A percentile compares a stretch with the other conserved stretches of the same genome.
These are phyloP conservation scores for Solanum chacoense DNA, from an alignment of 305 asterid genomes.

Conservation along the genomic window DNA sequence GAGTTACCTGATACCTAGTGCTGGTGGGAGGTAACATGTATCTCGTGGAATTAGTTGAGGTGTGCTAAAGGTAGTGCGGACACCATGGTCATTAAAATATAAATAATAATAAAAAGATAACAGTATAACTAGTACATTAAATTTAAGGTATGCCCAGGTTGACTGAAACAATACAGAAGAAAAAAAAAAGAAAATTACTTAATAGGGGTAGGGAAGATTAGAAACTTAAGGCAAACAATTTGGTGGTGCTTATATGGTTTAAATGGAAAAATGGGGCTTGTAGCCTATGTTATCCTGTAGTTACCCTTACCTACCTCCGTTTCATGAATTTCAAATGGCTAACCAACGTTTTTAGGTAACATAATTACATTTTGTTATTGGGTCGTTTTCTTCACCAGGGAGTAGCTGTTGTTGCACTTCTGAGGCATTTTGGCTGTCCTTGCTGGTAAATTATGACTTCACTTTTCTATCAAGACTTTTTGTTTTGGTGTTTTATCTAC, in stretches of 20 bases:
- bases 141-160: background rate
- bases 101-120: background rate
- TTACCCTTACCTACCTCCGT: background rate
- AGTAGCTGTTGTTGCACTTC: conserved; percentile 71
- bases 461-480: background rate
- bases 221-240: background rate
- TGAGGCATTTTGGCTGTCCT: conserved; percentile 88
- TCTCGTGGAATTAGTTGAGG: background rate
- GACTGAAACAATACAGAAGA: background rate
- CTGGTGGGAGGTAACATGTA: background rate
- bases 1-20: background rate
- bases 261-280: background rate
- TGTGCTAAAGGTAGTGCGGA: background rate
- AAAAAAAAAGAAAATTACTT: background rate
- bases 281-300: background rate
- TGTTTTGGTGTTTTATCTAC: background rate
- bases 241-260: background rate
- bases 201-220: background rate
- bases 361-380: background rate
- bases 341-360: background rate
- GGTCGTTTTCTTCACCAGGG: conserved; percentile 34
- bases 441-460: conserved; percentile 50
- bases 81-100: background rate
- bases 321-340: background rate
- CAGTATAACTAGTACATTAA: background rate